phyloP scores from a whole-genome alignment of 768 basidiomycete genomes.

The Suillus luteus region DNA sequence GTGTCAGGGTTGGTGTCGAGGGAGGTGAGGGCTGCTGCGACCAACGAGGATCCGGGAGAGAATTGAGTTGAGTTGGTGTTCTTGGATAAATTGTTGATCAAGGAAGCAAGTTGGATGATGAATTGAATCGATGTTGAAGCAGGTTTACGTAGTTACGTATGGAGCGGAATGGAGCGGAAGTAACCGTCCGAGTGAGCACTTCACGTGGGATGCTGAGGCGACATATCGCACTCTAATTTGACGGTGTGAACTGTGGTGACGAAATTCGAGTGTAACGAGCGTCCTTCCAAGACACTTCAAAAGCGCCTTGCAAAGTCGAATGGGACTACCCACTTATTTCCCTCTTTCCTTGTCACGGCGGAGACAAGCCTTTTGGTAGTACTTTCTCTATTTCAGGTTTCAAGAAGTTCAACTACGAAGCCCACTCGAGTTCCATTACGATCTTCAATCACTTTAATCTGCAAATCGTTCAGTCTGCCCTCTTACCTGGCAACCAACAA shows the following conservation, averaged over 20 bases:
- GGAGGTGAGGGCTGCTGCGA: not conserved
- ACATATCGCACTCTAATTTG: conserved; percentile 23
- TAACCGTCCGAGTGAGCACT: conserved; percentile 14
- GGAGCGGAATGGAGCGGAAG: conserved; percentile 6
- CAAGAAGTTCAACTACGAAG: conserved; percentile 14
- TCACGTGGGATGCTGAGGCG: conserved; percentile 30
- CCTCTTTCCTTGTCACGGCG: conserved; percentile 9
- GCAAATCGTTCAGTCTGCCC: conserved; percentile 33
- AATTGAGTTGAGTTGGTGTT: not conserved
- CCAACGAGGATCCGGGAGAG: not conserved
- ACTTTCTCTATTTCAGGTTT: conserved; percentile 23
- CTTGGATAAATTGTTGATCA: conserved; percentile 11
- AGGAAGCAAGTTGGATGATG: not conserved
- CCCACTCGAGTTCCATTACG: conserved; percentile 20
- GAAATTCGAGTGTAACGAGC: no score
- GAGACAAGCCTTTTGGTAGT: conserved; percentile 12
- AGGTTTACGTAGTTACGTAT: conserved; percentile 16
- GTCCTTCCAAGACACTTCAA: conserved; percentile 23
- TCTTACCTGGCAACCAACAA: conserved; percentile 35
- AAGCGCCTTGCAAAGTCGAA: conserved; percentile 16
- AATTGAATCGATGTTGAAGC: not conserved
- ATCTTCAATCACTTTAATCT: conserved; percentile 24
- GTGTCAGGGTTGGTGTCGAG: not conserved
- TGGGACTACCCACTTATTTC: conserved; percentile 1
- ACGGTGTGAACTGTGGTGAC: conserved; percentile 25